These are phyloP conservation scores for Saccharomycopsis sp. DNA, from an alignment of 805 yeast genomes.

Conservation along the genomic window DNA sequence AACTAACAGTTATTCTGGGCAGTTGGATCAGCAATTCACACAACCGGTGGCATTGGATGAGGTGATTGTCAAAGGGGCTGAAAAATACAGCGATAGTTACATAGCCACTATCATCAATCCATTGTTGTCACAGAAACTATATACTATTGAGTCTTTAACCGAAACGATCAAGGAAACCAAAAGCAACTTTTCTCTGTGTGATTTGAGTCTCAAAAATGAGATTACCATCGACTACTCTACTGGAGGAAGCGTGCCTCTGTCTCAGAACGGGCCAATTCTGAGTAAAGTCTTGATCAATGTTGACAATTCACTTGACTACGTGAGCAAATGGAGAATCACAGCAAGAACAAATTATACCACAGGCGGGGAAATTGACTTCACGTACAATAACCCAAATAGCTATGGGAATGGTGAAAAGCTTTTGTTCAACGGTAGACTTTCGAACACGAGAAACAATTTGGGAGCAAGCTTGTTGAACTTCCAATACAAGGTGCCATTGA, in stretches of 20 bases:
- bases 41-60: background rate
- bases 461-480: background rate
- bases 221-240: background rate
- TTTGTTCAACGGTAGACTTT: background rate
- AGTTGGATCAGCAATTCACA: conserved; percentile 3
- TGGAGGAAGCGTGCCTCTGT: background rate
- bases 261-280: background rate
- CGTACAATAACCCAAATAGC: conserved; percentile 7
- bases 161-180: conserved; percentile 3
- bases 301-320: background rate
- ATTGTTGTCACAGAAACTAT: background rate
- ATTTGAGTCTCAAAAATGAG: background rate
- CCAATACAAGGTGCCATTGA: background rate
- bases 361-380: conserved; percentile 8
- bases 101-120: conserved; percentile 7
- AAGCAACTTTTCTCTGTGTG: background rate
- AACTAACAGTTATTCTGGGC: background rate
- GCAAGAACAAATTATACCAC: conserved; percentile 3
- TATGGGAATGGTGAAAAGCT: conserved; percentile 15
- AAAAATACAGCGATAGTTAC: background rate
- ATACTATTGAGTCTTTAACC: conserved; percentile 10
- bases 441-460: background rate
- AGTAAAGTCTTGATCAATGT: background rate
- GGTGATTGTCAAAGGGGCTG: conserved; percentile 10
- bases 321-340: conserved; percentile 4